Conservation (phyloP, 768 basidiomycete genomes). For the Candolleomyces eurysporus region DNA sequence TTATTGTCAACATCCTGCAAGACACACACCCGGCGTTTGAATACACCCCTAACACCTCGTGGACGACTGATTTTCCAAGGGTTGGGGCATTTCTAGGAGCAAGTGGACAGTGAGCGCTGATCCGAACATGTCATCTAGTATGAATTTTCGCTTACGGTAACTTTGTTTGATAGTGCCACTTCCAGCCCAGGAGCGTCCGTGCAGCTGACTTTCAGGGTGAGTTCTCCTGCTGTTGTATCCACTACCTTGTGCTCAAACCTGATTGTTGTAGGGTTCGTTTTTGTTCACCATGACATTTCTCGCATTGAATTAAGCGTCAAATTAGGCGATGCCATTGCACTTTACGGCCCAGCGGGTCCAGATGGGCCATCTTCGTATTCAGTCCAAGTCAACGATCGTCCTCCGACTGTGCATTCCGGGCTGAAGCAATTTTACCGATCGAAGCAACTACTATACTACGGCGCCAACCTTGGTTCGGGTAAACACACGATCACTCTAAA, state of each 20-base stretch:
- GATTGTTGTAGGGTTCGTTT: not conserved
- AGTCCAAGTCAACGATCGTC: slow-evolving; percentile 13
- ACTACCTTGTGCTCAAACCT: not conserved
- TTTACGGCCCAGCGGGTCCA: slow-evolving; percentile 38
- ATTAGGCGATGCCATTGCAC: slow-evolving; percentile 42
- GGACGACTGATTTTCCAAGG: slow-evolving; percentile 27
- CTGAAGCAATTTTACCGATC: slow-evolving; percentile 13
- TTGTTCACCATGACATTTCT: not conserved
- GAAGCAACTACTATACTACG: slow-evolving; percentile 16
- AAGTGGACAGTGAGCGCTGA: slow-evolving; percentile 38
- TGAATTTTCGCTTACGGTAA: not conserved
- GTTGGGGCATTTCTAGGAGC: slow-evolving; percentile 39
- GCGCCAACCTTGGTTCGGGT: slow-evolving; percentile 16
- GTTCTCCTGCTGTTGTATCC: slow-evolving; percentile 1
- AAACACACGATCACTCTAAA: slow-evolving; percentile 13
- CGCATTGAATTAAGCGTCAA: too few species aligned
- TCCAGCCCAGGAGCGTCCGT: slow-evolving; percentile 14
- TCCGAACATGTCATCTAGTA: not conserved
- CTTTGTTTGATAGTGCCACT: not conserved
- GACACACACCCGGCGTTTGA: slow-evolving; percentile 37
- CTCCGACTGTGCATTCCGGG: slow-evolving; percentile 6
- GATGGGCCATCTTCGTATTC: slow-evolving; percentile 10
- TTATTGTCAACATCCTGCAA: slow-evolving; percentile 21
- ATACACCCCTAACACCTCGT: slow-evolving; percentile 30
- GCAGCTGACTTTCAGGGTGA: not conserved